Conservation (phyloP, 106 monocot genomes). For the Triglochin maritima region DNA sequence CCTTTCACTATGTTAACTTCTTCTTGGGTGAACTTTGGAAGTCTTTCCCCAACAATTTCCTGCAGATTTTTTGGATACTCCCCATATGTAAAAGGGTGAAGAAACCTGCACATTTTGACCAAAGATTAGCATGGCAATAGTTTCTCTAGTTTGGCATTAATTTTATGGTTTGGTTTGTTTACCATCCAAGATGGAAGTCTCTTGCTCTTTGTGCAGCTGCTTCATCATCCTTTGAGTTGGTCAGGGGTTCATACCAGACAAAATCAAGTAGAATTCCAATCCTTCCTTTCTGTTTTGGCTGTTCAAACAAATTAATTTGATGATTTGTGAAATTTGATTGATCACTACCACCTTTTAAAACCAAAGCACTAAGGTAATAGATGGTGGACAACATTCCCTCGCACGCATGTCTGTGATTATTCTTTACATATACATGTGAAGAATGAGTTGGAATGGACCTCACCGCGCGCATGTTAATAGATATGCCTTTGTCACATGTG, state of each 20-base stretch:
- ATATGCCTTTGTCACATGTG: too few relatives aligned
- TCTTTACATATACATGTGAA: too few relatives aligned
- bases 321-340: too few relatives aligned
- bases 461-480: too few relatives aligned
- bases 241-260: slow-evolving; percentile 90
- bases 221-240: slow-evolving; percentile 47
- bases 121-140: too few relatives aligned
- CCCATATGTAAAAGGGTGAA: slow-evolving; percentile 78
- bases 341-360: too few relatives aligned
- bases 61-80: slow-evolving; percentile 78
- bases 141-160: too few relatives aligned
- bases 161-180: not conserved
- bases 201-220: slow-evolving; percentile 89
- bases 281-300: slow-evolving; percentile 76
- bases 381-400: too few relatives aligned
- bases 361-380: too few relatives aligned
- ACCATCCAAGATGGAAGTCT: slow-evolving; percentile 97
- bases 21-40: slow-evolving; percentile 58
- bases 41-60: slow-evolving; percentile 67
- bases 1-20: slow-evolving; percentile 83
- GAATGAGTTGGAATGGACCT: too few relatives aligned
- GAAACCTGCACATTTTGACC: slow-evolving; percentile 40
- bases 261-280: slow-evolving; percentile 94
- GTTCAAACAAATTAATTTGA: not conserved
- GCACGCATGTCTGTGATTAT: too few relatives aligned